Base-by-base conservation (phyloP, 2,329 filamentous ascomycete species). In the Trichoderma endophyticum region DNA sequence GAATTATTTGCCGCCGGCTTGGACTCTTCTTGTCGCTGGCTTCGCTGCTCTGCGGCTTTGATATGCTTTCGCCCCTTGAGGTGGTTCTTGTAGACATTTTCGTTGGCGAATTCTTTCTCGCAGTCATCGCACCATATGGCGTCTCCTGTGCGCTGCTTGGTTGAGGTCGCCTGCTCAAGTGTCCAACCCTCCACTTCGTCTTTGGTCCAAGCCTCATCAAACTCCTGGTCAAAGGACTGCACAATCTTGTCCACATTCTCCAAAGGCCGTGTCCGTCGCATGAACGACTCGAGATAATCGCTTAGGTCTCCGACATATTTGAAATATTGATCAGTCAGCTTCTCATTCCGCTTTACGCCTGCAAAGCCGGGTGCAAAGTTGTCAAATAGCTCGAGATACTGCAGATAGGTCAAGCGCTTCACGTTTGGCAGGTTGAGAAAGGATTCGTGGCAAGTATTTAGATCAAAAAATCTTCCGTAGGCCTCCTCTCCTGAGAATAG, bases 401-500 rank as follows among this genome's bases (percentile, higher is more conserved):
- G 95, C 63, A 98, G 86, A 79, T 99, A 99, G 18, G 90, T 92
- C 56, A 96, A 84, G 68, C 95, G 89, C 82, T 97, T 97, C 24
- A 95, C 90, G 67, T 92, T 91, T 2, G 94, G 92, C 9, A 99
- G 86, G 79, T 99, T 99, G 73, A 98, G 87, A 79, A 94, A 99
- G 15, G 92, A 87, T 78, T 98, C 95, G 81, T 98, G 95, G 75
- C 91, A 89, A 51, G 86, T 88, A 21, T 92, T 95, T 61, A 99
- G 84, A 81, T 99, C 96, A 78, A 99, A 93, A 82, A 93, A 99
- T 76, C 94, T 92, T 57, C 96, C 96, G 78, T 92, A 98, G 0
- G 92, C 92, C 81, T 99, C 96, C 82, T 99, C 97, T 73, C 96
- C 96, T 0, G 94, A 97, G 82, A 99, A 99, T 85, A 98, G 92